Evolutionary conservation across 2,329 filamentous ascomycete genomes (phyloP), one percentile per base, ranked within the genome.

Genomic region (Aaosphaeria arxii): DNA sequence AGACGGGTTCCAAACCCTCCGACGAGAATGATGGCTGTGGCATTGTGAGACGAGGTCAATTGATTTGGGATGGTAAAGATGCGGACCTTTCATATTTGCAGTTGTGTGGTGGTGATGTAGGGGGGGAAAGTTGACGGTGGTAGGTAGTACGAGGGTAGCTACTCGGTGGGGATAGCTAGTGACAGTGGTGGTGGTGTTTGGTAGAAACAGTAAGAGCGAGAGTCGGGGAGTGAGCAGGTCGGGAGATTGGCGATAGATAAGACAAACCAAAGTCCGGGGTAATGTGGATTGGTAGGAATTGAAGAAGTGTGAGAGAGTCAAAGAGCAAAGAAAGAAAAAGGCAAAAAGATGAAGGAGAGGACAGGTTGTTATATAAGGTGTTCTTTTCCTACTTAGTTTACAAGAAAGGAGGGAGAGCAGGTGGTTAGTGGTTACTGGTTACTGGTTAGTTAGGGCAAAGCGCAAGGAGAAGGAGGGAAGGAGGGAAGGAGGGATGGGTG

Each of bases 1-100:
- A 99, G 87, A 76, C 92, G 91, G 74, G 92, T 99, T 78, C 92
- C 92, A 76, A 96, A 99, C 74, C 92, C 94, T 78, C 94, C 94
- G 76, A 97, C 94, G 71, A 97, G 91, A 87, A 96, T 96, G 71
- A 96, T 87, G 78, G 91, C 91, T 96, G 49, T 29, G 49, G 11
- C 17, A 30, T 11, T 46, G 54, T 64, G 11, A 43, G 40, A n/a
- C 7, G 33, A 36, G 3, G 33, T 9, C n/a, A 9, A 36, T 9
- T 11, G 39, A 36, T 41, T 29, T 49, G 44, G 24, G 28, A 33
- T 11, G 39, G 6, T 33, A 17, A 36, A 40, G 11, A 36, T 39
- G 6, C 38, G 36, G 6, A 71, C 71, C 71, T 57, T 72, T 73
- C 70, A 73, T 73, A 47, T 54, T 69, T 58, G 62, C 52, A 57